A percentile compares a stretch with the other conserved stretches of the same genome.
Evolutionary conservation across 139 green algal species (phyloP).

Genomic region (Micromonas pusilla): DNA sequence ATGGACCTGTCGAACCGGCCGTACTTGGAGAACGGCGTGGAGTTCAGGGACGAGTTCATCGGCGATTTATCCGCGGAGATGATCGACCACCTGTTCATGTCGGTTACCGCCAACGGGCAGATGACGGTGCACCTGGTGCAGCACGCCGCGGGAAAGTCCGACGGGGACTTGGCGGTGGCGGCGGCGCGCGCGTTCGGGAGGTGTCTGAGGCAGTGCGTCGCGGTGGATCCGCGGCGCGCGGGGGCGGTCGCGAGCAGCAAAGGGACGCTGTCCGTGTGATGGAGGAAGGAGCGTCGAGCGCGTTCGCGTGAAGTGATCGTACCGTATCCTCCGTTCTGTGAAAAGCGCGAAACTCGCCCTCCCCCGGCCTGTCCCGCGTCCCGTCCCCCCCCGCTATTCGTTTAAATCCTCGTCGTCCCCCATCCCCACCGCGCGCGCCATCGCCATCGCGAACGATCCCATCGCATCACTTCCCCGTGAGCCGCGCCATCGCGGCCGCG

Average conservation of each 20-base stretch:
- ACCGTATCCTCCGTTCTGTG: no score
- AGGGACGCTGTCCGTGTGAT: constrained; percentile 23
- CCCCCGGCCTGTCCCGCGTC: no score
- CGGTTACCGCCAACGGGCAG: constrained; percentile 60
- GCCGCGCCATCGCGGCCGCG: not conserved
- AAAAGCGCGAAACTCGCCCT: no score
- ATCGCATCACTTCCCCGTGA: not conserved
- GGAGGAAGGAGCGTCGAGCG: not conserved
- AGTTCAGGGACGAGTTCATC: constrained; percentile 82
- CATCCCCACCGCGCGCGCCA: no score
- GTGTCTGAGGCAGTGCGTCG: constrained; percentile 76
- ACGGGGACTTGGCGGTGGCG: constrained; percentile 95
- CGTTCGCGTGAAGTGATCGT: no score
- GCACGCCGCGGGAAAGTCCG: constrained; percentile 67
- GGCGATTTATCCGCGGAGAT: constrained; percentile 89
- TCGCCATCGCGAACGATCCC: no score
- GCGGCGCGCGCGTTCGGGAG: constrained; percentile 96
- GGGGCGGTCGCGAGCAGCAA: constrained; percentile 18
- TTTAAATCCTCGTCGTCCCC: no score
- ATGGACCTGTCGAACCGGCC: constrained; percentile 90
- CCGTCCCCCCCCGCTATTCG: not conserved
- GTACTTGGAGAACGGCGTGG: constrained; percentile 70
- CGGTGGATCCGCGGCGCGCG: constrained; percentile 62
- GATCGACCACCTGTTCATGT: constrained; percentile 96
- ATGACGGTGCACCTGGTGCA: constrained; percentile 45